phyloP scores from a whole-genome alignment of 2,329 filamentous ascomycete genomes.

The Botrytis deweyae region DNA sequence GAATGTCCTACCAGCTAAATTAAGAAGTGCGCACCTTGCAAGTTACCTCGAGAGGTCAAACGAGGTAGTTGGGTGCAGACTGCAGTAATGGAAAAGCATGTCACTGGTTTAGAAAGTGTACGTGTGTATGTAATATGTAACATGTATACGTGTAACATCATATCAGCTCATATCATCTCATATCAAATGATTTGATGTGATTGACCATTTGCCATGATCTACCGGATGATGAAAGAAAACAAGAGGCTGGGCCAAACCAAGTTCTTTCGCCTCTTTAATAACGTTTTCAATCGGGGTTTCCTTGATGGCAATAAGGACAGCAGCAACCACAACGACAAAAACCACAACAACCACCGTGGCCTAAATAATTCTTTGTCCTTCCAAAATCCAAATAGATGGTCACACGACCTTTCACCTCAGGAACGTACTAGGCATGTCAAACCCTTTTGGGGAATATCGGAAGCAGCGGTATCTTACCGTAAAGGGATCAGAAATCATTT shows the following conservation, averaged over 20 bases:
- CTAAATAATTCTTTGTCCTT: not conserved
- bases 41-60: not conserved
- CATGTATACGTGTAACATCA: not conserved
- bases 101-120: not conserved
- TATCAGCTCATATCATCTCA: not conserved
- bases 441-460: not conserved
- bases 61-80: not conserved
- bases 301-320: not conserved
- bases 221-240: not conserved
- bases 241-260: slow-evolving; percentile 8
- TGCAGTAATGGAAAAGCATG: not conserved
- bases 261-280: slow-evolving; percentile 1
- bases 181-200: slow-evolving; percentile 1
- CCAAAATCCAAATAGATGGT: not conserved
- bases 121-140: not conserved
- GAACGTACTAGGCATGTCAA: not conserved
- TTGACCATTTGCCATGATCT: not conserved
- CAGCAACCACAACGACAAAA: not conserved
- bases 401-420: slow-evolving; percentile 6
- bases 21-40: not conserved
- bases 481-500: not conserved
- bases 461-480: slow-evolving; percentile 3
- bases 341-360: not conserved
- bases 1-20: slow-evolving; percentile 4
- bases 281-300: not conserved